These are phyloP conservation scores for Pestalotiopsis sp. DNA, from an alignment of 2,329 filamentous ascomycete species.

Conservation along the genomic window DNA sequence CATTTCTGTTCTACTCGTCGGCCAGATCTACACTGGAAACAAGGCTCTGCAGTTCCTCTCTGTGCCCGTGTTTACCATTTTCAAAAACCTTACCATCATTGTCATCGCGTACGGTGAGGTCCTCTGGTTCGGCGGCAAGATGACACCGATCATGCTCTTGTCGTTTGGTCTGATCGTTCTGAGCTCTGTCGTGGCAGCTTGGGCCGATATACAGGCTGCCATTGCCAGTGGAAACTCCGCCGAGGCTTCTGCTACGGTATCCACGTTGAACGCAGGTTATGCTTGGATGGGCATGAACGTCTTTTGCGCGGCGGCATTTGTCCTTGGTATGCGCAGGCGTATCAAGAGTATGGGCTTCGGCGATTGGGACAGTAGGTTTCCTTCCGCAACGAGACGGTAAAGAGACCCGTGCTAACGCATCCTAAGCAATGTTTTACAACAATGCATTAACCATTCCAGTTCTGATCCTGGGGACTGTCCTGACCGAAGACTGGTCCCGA, in stretches of 20 bases:
- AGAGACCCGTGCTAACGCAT: background rate
- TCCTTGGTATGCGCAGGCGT: conserved; percentile 93
- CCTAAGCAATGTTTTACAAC: conserved; percentile 95
- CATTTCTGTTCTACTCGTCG: conserved; percentile 90
- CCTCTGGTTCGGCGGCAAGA: conserved; percentile 93
- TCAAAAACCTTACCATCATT: conserved; percentile 99
- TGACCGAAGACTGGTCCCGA: conserved; percentile 90
- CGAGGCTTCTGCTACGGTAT: conserved; percentile 74
- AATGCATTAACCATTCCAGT: conserved; percentile 96
- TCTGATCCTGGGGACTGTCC: conserved; percentile 76
- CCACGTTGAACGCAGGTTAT: conserved; percentile 91
- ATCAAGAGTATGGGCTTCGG: conserved; percentile 99
- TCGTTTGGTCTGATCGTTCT: conserved; percentile 97
- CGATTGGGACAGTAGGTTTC: conserved; percentile 91
- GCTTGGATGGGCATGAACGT: conserved; percentile 98
- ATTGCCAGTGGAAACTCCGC: conserved; percentile 37
- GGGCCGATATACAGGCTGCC: conserved; percentile 84
- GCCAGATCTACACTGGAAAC: conserved; percentile 98
- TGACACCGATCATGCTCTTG: conserved; percentile 83
- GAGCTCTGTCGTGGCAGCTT: conserved; percentile 91
- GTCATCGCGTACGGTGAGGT: conserved; percentile 98
- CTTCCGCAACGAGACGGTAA: background rate
- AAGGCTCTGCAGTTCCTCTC: conserved; percentile 96
- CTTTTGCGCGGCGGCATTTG: conserved; percentile 86
- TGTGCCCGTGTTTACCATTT: conserved; percentile 98